Percentiles rank a stretch among this genome's conserved stretches.
Evolutionary conservation across 2,329 filamentous ascomycete genomes (phyloP).

Genomic region (Daldinia eschscholtzii): DNA sequence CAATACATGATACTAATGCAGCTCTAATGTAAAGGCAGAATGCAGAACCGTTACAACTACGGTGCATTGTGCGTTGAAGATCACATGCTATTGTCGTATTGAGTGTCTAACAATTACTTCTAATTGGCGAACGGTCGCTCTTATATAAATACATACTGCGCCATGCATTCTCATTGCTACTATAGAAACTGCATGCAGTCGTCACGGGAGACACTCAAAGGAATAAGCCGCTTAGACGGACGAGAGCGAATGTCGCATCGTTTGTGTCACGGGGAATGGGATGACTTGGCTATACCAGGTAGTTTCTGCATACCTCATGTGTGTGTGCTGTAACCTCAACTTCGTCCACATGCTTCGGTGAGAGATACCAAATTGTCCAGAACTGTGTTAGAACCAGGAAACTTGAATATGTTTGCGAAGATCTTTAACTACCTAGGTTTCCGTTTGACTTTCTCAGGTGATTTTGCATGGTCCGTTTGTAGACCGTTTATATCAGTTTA

Average conservation of each 20-base stretch:
- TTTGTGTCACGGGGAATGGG: background rate
- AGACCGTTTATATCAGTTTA: background rate
- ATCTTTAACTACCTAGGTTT: background rate
- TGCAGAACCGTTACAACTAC: background rate
- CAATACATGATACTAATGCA: conserved; percentile 4
- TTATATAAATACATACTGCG: background rate
- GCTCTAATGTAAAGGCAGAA: background rate
- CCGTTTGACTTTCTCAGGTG: background rate
- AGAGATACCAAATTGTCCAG: background rate
- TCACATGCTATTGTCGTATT: background rate
- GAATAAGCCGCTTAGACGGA: background rate
- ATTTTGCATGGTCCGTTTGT: background rate
- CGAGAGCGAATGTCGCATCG: background rate
- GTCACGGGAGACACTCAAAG: background rate
- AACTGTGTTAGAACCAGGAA: background rate
- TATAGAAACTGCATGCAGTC: background rate
- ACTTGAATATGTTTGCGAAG: background rate
- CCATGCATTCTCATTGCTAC: background rate
- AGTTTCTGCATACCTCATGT: background rate
- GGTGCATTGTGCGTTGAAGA: background rate
- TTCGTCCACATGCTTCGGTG: background rate
- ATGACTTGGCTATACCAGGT: background rate
- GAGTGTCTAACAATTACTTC: background rate
- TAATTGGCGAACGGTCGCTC: background rate
- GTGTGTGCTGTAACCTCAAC: background rate